These are phyloP conservation scores for Pythium rhizo-oryzae DNA, from an alignment of 352 stramenopile species.

Conservation along the genomic window DNA sequence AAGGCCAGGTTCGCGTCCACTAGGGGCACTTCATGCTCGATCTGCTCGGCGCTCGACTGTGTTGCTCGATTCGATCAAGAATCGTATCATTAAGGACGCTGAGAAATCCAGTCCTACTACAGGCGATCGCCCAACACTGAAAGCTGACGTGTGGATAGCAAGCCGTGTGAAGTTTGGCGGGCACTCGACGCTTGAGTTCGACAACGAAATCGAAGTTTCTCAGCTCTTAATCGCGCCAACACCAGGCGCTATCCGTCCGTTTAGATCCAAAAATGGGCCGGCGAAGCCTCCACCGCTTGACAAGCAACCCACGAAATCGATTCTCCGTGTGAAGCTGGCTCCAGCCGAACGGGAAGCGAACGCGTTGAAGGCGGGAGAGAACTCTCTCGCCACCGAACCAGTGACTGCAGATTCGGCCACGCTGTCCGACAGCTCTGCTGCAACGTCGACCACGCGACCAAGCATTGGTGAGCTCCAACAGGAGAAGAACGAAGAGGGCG, in stretches of 20 bases:
- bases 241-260: slow-evolving; percentile 12
- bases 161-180: slow-evolving; percentile 31
- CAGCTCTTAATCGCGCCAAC: slow-evolving; percentile 17
- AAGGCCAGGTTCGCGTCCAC: slow-evolving; percentile 13
- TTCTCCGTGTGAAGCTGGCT: slow-evolving; percentile 27
- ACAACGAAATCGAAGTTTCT: slow-evolving; percentile 33
- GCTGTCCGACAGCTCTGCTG: neutral
- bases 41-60: slow-evolving; percentile 21
- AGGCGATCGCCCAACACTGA: neutral
- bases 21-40: slow-evolving; percentile 21
- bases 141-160: slow-evolving; percentile 20
- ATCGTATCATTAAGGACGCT: slow-evolving; percentile 13
- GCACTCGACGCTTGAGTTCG: slow-evolving; percentile 22
- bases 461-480: slow-evolving; percentile 1
- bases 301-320: slow-evolving; percentile 30
- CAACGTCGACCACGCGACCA: neutral
- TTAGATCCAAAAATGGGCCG: neutral
- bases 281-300: neutral
- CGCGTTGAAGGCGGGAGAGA: neutral
- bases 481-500: neutral
- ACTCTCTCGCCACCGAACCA: neutral
- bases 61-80: slow-evolving; percentile 28
- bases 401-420: neutral
- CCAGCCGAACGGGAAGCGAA: slow-evolving; percentile 16
- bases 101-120: slow-evolving; percentile 6